Percentiles rank a stretch among this genome's conserved stretches.
Evolutionary conservation across 208 protist genomes (phyloP).

Genomic region (Leishmania lainsoni): DNA sequence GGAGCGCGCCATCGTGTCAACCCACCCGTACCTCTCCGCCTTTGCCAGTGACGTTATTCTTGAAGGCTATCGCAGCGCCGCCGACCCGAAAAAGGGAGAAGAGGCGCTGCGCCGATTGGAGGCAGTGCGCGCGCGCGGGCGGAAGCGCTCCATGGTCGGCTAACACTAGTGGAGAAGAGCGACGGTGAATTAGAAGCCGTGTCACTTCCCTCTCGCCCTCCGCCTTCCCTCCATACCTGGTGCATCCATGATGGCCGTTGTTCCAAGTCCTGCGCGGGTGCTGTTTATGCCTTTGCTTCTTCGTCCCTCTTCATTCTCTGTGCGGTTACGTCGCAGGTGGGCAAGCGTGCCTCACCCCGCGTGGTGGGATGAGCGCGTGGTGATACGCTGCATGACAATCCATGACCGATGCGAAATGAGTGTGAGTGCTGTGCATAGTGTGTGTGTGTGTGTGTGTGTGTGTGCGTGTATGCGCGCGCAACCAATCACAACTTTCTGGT

Average conservation of each 20-base stretch:
- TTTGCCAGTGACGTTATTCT: slow-evolving; percentile 39
- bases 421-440: not conserved
- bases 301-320: not conserved
- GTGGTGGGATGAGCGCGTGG: not conserved
- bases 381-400: not conserved
- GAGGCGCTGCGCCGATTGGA: slow-evolving; percentile 66
- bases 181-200: not conserved
- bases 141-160: slow-evolving; percentile 91
- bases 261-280: not conserved
- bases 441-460: too few relatives aligned
- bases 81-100: slow-evolving; percentile 52
- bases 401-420: not conserved
- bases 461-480: not conserved
- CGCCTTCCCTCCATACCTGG: not conserved
- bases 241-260: not conserved
- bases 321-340: not conserved
- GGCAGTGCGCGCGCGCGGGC: slow-evolving; percentile 79
- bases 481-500: not conserved
- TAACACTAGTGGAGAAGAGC: slow-evolving; percentile 24
- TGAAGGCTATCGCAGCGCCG: slow-evolving; percentile 60
- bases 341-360: not conserved
- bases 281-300: too few relatives aligned
- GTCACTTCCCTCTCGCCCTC: not conserved
- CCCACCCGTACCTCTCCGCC: slow-evolving; percentile 85
- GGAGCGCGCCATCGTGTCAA: slow-evolving; percentile 95